These are phyloP conservation scores for Mimosa bimucronata DNA, from an alignment of 306 rosid species.

Conservation along the genomic window DNA sequence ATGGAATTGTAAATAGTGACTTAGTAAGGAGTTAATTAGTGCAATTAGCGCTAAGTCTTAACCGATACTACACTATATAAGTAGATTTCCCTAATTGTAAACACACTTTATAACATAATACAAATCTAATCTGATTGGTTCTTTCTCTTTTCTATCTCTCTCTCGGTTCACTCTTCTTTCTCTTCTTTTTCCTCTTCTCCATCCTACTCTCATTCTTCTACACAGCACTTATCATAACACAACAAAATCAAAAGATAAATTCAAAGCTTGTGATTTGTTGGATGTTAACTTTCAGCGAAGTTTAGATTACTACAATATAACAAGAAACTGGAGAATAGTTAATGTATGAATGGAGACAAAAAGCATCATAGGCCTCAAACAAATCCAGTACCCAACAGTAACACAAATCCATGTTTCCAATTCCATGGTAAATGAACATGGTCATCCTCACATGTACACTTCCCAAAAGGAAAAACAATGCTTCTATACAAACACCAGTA, in stretches of 20 bases:
- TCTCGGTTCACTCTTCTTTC: too few species aligned
- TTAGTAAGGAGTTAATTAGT: too few species aligned
- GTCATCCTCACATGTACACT: conserved; percentile 1
- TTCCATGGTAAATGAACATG: conserved; percentile 26
- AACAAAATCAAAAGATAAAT: background rate
- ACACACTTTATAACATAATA: too few species aligned
- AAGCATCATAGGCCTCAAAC: conserved; percentile 1
- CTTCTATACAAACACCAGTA: background rate
- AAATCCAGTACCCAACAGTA: background rate
- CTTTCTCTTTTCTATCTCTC: too few species aligned
- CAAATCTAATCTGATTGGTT: too few species aligned
- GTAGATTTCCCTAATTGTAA: too few species aligned
- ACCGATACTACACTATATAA: too few species aligned
- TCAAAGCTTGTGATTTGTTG: background rate
- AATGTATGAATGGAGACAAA: conserved; percentile 25
- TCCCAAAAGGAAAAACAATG: background rate
- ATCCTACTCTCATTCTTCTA: too few species aligned
- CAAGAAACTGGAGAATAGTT: conserved; percentile 7
- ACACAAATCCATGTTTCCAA: conserved; percentile 20
- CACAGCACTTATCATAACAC: too few species aligned
- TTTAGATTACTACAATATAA: background rate
- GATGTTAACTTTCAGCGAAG: background rate
- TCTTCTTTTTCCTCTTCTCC: too few species aligned
- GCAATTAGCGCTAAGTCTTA: too few species aligned
- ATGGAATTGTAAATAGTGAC: too few species aligned